Evolutionary conservation across 1,139 yeast species (phyloP).

Genomic region (Yamadazyma jaroonii): DNA sequence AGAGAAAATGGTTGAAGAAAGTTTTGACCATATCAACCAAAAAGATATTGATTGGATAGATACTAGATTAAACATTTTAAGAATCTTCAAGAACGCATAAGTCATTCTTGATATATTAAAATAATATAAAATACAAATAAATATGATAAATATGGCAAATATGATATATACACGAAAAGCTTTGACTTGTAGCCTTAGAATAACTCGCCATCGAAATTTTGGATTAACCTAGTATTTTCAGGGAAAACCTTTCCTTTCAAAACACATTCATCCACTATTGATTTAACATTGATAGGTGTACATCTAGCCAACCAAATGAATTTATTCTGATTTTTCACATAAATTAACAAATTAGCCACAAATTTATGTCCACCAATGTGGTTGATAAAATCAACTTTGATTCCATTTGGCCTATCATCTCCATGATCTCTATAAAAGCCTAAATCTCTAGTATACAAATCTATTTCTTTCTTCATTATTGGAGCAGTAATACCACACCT

Average conservation of each 20-base stretch:
- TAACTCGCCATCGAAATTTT: constrained; percentile 31
- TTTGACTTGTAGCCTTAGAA: background rate
- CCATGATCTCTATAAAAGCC: constrained; percentile 72
- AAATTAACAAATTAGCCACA: constrained; percentile 83
- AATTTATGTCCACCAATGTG: constrained; percentile 97
- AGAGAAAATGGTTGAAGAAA: constrained; percentile 38
- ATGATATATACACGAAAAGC: too few relatives aligned
- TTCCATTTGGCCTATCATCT: constrained; percentile 73
- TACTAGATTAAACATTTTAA: constrained; percentile 49
- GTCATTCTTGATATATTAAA: background rate
- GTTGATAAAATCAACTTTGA: constrained; percentile 63
- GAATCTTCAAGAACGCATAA: constrained; percentile 21
- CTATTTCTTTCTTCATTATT: constrained; percentile 78
- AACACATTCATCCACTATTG: constrained; percentile 73
- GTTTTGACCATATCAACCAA: constrained; percentile 29
- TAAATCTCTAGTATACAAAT: constrained; percentile 63
- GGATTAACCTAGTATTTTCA: constrained; percentile 61
- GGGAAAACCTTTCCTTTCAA: constrained; percentile 70
- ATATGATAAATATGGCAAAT: background rate
- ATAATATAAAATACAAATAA: background rate
- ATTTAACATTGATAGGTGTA: constrained; percentile 69
- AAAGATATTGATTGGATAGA: constrained; percentile 43
- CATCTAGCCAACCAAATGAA: constrained; percentile 88
- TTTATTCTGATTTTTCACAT: constrained; percentile 62
- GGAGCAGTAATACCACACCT: constrained; percentile 95